Evolutionary conservation across 129 eudicot genomes (phyloP), one percentile per base, ranked within the genome.

Genomic region (Glebionis coronaria): DNA sequence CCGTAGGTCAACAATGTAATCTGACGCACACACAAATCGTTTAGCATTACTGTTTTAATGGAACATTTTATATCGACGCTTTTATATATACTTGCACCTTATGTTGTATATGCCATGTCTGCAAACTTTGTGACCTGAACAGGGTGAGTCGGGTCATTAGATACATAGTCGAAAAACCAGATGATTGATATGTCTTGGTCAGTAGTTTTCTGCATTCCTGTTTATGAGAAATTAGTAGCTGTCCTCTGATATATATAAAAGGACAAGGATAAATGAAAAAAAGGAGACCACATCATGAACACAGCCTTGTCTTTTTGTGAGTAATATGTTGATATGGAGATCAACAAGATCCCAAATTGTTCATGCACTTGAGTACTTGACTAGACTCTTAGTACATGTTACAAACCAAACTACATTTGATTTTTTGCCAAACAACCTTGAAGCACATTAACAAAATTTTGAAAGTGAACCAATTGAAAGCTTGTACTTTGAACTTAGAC

Each of bases 141-240:
- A 16, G 14, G 16, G 45, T 47, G 23, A 15, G 46, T 71, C 12
- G 2, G 49, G 9, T 20, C 27, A n/a, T 27, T 27, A 58, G 60
- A 35, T 6, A 35, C 42, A 35, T 7, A 35, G 42, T 35, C 2
- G 42, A 35, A 35, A 49, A 12, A 49, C 18, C 19, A 54, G n/a
- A n/a, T n/a, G n/a, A n/a, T n/a, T n/a, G n/a, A n/a, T n/a, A n/a
- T 53, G 62, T 53, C 5, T 52, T 55, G 61, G 50, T 67, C 35
- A 16, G 45, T 18, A 18, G 53, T 63, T 72, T 73, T 73, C n/a
- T 53, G 35, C 19, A 49, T n/a, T 64, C 57, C 53, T 57, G 63
- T 68, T 57, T 67, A 58, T 29, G 20, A 19, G 42, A 74, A 74
- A 66, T 45, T 67, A 61, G 79, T 31, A 67, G 68, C 73, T 74